These are phyloP conservation scores for Pelargonium cotyledonis DNA, from an alignment of 441 rosid species.

Conservation along the genomic window DNA sequence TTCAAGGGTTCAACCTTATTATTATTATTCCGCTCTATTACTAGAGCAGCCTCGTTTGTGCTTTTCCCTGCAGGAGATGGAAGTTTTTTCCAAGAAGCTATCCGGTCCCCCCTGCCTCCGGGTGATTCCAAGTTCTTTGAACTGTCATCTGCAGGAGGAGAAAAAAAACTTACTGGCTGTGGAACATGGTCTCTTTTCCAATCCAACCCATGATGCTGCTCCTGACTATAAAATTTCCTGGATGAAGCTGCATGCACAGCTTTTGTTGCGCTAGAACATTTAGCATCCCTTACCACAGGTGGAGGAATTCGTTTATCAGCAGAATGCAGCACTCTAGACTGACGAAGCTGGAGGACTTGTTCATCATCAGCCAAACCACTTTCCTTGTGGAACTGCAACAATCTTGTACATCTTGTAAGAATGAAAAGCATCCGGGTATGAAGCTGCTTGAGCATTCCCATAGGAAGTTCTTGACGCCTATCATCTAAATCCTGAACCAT, in stretches of 20 bases:
- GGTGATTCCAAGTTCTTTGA: constrained; percentile 57
- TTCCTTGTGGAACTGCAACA: constrained; percentile 98
- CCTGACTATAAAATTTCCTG: constrained; percentile 91
- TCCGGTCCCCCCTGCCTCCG: constrained; percentile 47
- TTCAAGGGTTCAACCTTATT: constrained; percentile 43
- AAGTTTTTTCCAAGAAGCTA: constrained; percentile 85
- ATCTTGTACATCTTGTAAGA: constrained; percentile 90
- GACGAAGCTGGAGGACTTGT: constrained; percentile 65
- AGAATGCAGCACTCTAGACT: constrained; percentile 66
- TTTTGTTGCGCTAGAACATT: constrained; percentile 57
- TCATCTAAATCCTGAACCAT: constrained; percentile 97
- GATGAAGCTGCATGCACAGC: constrained; percentile 41
- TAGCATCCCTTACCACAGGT: constrained; percentile 43
- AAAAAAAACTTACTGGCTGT: constrained; percentile 34
- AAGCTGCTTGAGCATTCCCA: constrained; percentile 84
- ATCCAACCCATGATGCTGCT: constrained; percentile 54
- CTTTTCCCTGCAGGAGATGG: constrained; percentile 66
- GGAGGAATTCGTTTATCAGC: constrained; percentile 56
- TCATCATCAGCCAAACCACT: constrained; percentile 83
- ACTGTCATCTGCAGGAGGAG: constrained; percentile 34
- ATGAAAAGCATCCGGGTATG: constrained; percentile 97
- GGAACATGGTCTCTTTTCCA: constrained; percentile 55
- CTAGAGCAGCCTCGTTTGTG: constrained; percentile 43
- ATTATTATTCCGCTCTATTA: constrained; percentile 43
- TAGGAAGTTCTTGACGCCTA: constrained; percentile 93